Percentiles rank a stretch among this genome's conserved stretches.
Evolutionary conservation across 177 flowering plant species (phyloP).

Genomic region (Vitis hybrid): DNA sequence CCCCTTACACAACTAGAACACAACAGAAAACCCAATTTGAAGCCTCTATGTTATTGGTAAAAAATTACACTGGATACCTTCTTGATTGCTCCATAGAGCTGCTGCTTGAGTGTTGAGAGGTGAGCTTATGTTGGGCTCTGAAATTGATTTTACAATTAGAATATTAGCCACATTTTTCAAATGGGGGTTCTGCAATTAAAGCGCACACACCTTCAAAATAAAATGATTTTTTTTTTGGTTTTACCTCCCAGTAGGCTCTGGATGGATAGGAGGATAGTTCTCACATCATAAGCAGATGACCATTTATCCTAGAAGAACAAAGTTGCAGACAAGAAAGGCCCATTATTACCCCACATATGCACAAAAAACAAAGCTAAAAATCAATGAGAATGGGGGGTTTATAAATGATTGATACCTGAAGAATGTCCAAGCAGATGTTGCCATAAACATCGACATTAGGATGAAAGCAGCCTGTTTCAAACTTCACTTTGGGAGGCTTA

Average conservation of each 20-base stretch:
- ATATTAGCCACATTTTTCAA: background rate
- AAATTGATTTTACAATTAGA: background rate
- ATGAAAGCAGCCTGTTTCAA: conserved; percentile 81
- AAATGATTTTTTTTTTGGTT: background rate
- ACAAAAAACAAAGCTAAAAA: background rate
- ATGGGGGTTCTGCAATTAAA: conserved; percentile 1
- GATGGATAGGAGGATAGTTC: conserved; percentile 83
- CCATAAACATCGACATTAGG: conserved; percentile 88
- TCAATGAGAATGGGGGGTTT: background rate
- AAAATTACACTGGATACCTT: conserved; percentile 39
- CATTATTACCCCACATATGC: too few species aligned
- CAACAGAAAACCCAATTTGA: background rate
- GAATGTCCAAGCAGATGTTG: conserved; percentile 93
- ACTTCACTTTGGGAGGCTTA: conserved; percentile 91
- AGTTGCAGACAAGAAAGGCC: too few species aligned
- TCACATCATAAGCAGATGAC: conserved; percentile 98
- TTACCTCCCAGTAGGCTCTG: conserved; percentile 88
- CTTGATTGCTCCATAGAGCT: conserved; percentile 88
- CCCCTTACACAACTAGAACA: background rate
- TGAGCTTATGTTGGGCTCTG: conserved; percentile 93
- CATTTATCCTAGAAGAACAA: conserved; percentile 67
- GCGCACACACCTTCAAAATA: background rate
- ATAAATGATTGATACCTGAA: conserved; percentile 56
- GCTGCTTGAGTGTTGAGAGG: conserved; percentile 92
- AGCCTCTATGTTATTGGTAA: too few species aligned